These are phyloP conservation scores for Metrosideros polymorpha DNA, from an alignment of 441 rosid species.

Conservation along the genomic window DNA sequence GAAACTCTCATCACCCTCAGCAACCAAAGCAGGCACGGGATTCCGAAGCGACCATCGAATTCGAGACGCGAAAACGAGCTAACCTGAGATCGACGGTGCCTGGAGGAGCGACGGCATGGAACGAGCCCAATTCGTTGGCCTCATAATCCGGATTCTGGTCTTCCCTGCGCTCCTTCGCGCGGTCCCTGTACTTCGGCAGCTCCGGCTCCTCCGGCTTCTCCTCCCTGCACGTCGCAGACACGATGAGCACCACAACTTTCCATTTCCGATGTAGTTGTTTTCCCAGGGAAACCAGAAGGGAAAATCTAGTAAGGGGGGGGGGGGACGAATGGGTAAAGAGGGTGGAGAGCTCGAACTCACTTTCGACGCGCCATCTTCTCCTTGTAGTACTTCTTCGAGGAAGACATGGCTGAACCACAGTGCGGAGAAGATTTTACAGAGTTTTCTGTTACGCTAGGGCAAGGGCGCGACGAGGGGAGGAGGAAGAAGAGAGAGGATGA, in stretches of 20 bases:
- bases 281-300: neutral
- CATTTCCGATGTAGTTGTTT: neutral
- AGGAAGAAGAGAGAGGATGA: neutral
- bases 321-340: neutral
- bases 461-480: neutral
- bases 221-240: slow-evolving; percentile 35
- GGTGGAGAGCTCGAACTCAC: slow-evolving; percentile 23
- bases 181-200: slow-evolving; percentile 69
- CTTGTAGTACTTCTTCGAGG: slow-evolving; percentile 68
- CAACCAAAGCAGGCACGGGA: neutral
- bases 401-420: slow-evolving; percentile 33
- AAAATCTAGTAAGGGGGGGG: neutral
- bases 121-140: slow-evolving; percentile 68
- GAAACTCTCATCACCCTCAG: neutral
- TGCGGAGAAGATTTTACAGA: neutral
- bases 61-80: neutral
- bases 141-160: slow-evolving; percentile 98
- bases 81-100: slow-evolving; percentile 63
- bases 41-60: neutral
- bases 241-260: neutral
- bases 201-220: slow-evolving; percentile 86
- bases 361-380: slow-evolving; percentile 84
- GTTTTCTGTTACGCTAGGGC: neutral
- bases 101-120: slow-evolving; percentile 97
- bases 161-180: slow-evolving; percentile 94